phyloP scores from a whole-genome alignment of 139 green algal species.

The Chlorella ohadii region DNA sequence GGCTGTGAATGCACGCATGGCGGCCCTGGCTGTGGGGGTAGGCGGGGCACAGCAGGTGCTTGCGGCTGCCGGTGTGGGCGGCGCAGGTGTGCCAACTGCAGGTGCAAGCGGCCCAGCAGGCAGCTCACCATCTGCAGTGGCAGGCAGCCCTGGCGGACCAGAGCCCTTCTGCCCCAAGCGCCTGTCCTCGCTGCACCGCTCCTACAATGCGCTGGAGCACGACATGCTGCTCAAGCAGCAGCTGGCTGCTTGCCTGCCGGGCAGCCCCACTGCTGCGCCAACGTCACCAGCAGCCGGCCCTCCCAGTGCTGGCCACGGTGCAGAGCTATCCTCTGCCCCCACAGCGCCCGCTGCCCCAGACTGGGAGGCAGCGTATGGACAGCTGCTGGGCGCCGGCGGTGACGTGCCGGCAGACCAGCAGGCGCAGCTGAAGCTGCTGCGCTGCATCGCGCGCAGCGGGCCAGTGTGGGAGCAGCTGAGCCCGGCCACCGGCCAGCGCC shows the following conservation, averaged over 20 bases:
- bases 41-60: not conserved
- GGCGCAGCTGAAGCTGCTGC: conserved; percentile 5
- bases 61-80: not conserved
- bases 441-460: conserved; percentile 6
- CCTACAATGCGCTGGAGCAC: conserved; percentile 11
- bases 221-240: not conserved
- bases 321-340: too few relatives aligned
- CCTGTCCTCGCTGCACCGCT: conserved; percentile 23
- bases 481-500: not conserved
- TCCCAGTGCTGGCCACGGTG: too few relatives aligned
- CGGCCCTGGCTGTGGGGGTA: not conserved
- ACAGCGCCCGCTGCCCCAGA: not conserved
- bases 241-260: not conserved
- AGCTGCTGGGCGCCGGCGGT: not conserved
- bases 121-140: not conserved
- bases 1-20: not conserved
- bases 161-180: not conserved
- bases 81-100: not conserved
- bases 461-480: conserved; percentile 13
- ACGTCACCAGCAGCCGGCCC: not conserved
- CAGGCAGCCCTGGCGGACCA: not conserved
- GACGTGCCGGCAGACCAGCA: not conserved
- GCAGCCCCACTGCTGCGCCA: not conserved
- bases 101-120: not conserved
- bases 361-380: not conserved